A percentile compares a stretch with the other conserved stretches of the same genome.
phyloP scores from a whole-genome alignment of 176 grass and related monocot species.

The Alloteropsis semialata region DNA sequence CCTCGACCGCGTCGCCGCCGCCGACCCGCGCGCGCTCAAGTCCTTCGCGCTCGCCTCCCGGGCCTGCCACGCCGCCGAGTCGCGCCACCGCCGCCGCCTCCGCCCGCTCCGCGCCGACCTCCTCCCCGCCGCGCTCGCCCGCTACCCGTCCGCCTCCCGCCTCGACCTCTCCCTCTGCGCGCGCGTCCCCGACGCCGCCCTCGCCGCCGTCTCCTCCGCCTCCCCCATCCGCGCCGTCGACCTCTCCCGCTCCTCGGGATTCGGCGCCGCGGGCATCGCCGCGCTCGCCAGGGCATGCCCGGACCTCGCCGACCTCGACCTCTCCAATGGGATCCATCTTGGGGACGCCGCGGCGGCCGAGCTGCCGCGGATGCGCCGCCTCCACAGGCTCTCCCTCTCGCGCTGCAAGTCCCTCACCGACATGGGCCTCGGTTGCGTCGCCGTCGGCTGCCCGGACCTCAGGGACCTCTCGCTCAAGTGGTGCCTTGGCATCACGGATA shows the following conservation, averaged over 20 bases:
- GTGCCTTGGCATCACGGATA: conserved; percentile 74
- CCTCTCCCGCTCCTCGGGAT: conserved; percentile 64
- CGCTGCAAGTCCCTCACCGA: conserved; percentile 71
- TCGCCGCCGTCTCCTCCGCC: conserved; percentile 8
- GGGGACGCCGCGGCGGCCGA: conserved; percentile 47
- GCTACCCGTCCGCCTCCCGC: conserved; percentile 38
- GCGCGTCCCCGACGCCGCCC: conserved; percentile 40
- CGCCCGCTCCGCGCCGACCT: conserved; percentile 66
- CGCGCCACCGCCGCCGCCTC: conserved; percentile 64
- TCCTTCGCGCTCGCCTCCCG: conserved; percentile 73
- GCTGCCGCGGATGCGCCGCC: conserved; percentile 30
- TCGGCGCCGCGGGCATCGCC: conserved; percentile 49
- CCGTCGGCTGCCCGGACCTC: conserved; percentile 63
- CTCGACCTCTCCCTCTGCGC: conserved; percentile 83
- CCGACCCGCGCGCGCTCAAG: conserved; percentile 61
- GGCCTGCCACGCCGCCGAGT: conserved; percentile 62
- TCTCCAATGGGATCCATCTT: conserved; percentile 68
- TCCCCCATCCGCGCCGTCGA: conserved; percentile 44
- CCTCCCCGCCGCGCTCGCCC: conserved; percentile 38
- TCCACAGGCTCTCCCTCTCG: conserved; percentile 46
- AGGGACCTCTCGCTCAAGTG: conserved; percentile 67
- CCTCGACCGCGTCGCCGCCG: conserved; percentile 51
- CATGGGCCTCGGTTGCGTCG: conserved; percentile 83
- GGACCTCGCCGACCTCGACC: conserved; percentile 55
- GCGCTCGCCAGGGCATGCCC: conserved; percentile 40